Evolutionary conservation across 257 asterid genomes (phyloP).

Genomic region (Solanum clarkiae): DNA sequence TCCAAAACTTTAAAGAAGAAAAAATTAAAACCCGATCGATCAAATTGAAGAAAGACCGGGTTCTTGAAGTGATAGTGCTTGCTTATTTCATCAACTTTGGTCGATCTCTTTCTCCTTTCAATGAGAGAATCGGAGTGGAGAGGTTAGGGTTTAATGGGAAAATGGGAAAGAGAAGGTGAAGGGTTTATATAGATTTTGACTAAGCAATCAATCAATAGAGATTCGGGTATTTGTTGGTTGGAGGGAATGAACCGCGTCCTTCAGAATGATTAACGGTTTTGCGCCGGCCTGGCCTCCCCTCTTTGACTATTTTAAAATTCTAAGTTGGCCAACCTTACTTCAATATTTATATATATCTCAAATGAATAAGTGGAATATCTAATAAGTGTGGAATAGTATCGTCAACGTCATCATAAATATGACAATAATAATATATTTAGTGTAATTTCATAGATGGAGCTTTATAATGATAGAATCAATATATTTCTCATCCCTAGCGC

Average conservation of each 20-base stretch:
- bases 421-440: too few relatives aligned
- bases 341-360: too few relatives aligned
- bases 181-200: background rate
- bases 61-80: background rate
- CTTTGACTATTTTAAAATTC: background rate
- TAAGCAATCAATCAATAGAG: background rate
- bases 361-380: too few relatives aligned
- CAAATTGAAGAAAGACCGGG: background rate
- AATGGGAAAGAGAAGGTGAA: background rate
- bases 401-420: too few relatives aligned
- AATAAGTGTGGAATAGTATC: too few relatives aligned
- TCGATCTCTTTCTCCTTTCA: background rate
- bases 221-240: background rate
- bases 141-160: background rate
- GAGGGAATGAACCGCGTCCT: background rate
- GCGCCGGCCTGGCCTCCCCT: background rate
- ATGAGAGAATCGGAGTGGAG: background rate
- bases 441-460: too few relatives aligned
- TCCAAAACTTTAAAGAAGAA: background rate
- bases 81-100: background rate
- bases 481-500: too few relatives aligned
- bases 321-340: too few relatives aligned
- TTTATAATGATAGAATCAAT: too few relatives aligned
- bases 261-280: background rate
- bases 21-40: background rate